Base-by-base conservation (phyloP, 2,329 filamentous ascomycete species). In the Aspergillus sp. region DNA sequence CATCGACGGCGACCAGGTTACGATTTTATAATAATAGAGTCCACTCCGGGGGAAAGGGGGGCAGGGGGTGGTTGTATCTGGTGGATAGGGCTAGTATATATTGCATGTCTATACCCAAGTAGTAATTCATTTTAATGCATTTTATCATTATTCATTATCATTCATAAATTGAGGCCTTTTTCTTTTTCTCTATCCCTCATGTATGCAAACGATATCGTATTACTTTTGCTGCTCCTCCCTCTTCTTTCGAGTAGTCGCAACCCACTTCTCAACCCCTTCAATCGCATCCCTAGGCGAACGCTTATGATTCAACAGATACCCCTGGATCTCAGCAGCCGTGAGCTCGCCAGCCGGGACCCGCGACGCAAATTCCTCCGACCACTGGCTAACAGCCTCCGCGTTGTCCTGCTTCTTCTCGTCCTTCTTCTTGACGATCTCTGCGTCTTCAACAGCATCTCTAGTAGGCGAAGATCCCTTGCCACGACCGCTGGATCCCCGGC, bases 271-370 rank as follows among this genome's bases (percentile, higher is more conserved):
- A 3, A 56, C 64, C 8, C 56, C 56, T 9, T 57, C 29, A 36
- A 70, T 59, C 1, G 66, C 68, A 9, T 27, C 44, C 42, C 62
- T 54, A 0, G 66, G 66, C 9, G 55, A 48, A 7, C 56, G 53
- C 52, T 67, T 69, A 40, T 69, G 51, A 29, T 61, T 60, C 3
- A 71, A 55, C 6, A 71, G 55, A 50, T 66, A 68, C 2, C 66
- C 67, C 52, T 71, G 68, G 19, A 71, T 64, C 54, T 70, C 66
- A 8, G 67, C 68, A 26, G 67, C 63, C 0, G 66, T 66, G 44
- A 70, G 65, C 30, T 67, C 59, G 1, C 56, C 58, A 4, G 48
- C 50, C 1, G 68, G 67, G 10, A 70, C 48, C 5, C 50, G 40
- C 7, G 56, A 54, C 0, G 63, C 58, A 46, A 71, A 71, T 12